Percentiles rank a stretch among this genome's conserved stretches.
Evolutionary conservation across 306 rosid genomes (phyloP).

Genomic region (Inga laurina): DNA sequence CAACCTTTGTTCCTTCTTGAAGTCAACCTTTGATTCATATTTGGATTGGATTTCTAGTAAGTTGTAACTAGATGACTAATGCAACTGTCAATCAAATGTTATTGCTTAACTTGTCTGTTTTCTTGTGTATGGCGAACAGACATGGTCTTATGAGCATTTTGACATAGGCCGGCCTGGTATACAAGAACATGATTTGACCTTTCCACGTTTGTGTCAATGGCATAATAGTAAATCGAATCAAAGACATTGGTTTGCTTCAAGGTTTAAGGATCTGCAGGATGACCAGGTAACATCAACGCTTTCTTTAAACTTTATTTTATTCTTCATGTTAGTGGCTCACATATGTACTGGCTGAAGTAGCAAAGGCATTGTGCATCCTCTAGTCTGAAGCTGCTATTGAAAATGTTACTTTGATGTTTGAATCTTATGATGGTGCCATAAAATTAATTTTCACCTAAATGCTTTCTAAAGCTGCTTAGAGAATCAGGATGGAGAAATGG

Average conservation of each 20-base stretch:
- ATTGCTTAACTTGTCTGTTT: constrained; percentile 3
- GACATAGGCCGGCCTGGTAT: constrained; percentile 54
- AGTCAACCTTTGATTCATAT: neutral
- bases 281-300: constrained; percentile 44
- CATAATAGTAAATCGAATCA: constrained; percentile 42
- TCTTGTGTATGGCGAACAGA: constrained; percentile 39
- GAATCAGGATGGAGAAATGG: constrained; percentile 5
- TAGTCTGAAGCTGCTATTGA: constrained; percentile 15
- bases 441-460: neutral
- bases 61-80: neutral
- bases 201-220: constrained; percentile 69
- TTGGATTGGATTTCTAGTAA: constrained; percentile 4
- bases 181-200: constrained; percentile 35
- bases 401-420: constrained; percentile 26
- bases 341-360: constrained; percentile 24
- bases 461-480: neutral
- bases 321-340: neutral
- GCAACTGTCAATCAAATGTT: constrained; percentile 16
- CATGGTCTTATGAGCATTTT: constrained; percentile 69
- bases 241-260: constrained; percentile 42
- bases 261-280: constrained; percentile 52
- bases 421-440: constrained; percentile 6
- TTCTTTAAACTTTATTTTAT: constrained; percentile 12
- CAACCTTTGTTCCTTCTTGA: neutral
- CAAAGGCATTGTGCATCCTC: neutral